Evolutionary conservation across 2,329 filamentous ascomycete species (phyloP), one percentile per base, ranked within the genome.

Genomic region (Onygenales sp.): DNA sequence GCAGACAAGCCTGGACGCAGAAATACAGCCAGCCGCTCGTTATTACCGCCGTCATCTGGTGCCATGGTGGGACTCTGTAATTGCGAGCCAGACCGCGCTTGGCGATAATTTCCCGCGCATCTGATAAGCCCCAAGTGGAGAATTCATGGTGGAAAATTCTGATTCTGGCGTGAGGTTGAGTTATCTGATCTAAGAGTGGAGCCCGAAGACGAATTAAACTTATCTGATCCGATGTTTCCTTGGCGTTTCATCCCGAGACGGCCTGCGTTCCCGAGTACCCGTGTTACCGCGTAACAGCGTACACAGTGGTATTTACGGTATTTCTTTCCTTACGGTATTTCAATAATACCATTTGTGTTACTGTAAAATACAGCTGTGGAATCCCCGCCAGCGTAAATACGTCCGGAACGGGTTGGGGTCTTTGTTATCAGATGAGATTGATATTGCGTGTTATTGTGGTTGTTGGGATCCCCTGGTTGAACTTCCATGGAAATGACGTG

Each of bases 151-250:
- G 13, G 11, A 45, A 31, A 31, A 32, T 13, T 21, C 32, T 21
- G 9, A n/a, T 27, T 47, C 6, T 7, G 4, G 44, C 8, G 7
- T 39, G 21, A 13, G 46, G 36, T 27, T 39, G 14, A 13, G 43
- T 49, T 49, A 49, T 49, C 46, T 49, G 46, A 49, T 49, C 46
- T 36, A 36, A n/a, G 17, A 7, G 27, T 31, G 33, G 45, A 8
- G 8, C 42, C 9, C 14, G 36, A 9, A n/a, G 36, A 9, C 13
- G 9, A 9, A 39, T 27, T 44, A 44, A 48, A 39, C 6, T 48
- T 48, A 48, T 48, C 46, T 48, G 46, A 48, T 48, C 46, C 44
- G 44, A 39, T 27, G 31, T 14, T 27, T 13, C 2, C 6, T 9
- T 46, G 31, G 31, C 34, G 39, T 37, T 27, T 37, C 46, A 39